A percentile compares a stretch with the other conserved stretches of the same genome.
Conservation (phyloP, 164 flowering plant species). For the Stephania cephalantha region DNA sequence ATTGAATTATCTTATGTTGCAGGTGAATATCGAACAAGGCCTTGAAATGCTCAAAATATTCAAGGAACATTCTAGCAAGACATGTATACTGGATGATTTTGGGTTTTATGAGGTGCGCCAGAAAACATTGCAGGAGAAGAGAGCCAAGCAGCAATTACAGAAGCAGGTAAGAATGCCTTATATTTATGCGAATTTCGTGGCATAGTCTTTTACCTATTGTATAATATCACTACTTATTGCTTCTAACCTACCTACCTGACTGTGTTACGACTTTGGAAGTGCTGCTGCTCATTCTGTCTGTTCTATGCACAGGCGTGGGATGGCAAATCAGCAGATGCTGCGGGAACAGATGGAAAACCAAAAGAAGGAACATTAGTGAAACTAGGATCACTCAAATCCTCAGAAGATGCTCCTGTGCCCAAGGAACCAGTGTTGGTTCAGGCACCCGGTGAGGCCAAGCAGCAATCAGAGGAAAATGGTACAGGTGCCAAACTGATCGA, state of each 20-base stretch:
- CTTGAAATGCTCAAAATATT: slow-evolving; percentile 70
- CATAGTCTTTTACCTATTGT: not conserved
- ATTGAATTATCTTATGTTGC: not conserved
- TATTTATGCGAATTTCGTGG: not conserved
- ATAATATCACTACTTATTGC: not conserved
- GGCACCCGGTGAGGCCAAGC: slow-evolving; percentile 22
- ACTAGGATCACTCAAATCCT: slow-evolving; percentile 23
- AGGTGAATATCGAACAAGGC: slow-evolving; percentile 78
- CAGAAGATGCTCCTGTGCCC: slow-evolving; percentile 24
- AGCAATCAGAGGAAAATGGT: slow-evolving; percentile 30
- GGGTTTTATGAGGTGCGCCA: slow-evolving; percentile 73
- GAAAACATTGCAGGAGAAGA: slow-evolving; percentile 63
- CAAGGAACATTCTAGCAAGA: slow-evolving; percentile 55
- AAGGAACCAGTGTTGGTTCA: slow-evolving; percentile 22
- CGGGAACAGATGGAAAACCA: slow-evolving; percentile 27
- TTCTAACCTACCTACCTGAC: not conserved
- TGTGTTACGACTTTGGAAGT: not conserved
- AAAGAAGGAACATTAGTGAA: slow-evolving; percentile 26
- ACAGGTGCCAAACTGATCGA: slow-evolving; percentile 23
- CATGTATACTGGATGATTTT: slow-evolving; percentile 77
- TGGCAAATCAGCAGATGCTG: slow-evolving; percentile 29
- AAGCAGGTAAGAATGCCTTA: slow-evolving; percentile 43
- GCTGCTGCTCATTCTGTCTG: not conserved
- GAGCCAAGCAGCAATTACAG: slow-evolving; percentile 55
- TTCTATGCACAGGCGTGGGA: slow-evolving; percentile 47